Conservation (phyloP, 108 stramenopile genomes). For the Licmophora abbreviata region DNA sequence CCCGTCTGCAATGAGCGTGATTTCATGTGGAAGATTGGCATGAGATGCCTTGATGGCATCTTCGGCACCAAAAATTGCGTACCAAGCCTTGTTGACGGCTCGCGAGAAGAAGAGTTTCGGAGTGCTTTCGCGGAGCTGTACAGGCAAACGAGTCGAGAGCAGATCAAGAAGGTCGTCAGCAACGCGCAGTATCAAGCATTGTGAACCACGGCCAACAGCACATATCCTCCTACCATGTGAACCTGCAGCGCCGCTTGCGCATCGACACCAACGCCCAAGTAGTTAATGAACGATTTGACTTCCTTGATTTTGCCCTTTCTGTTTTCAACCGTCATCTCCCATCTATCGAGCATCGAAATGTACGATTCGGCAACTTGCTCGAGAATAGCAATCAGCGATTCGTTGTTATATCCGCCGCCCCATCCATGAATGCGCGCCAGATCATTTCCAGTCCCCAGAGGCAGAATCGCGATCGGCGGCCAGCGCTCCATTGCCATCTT, state of each 20-base stretch:
- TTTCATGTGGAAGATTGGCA: conserved; percentile 62
- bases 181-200: neutral
- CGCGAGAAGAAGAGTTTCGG: conserved; percentile 84
- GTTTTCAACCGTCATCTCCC: conserved; percentile 61
- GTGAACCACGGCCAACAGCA: neutral
- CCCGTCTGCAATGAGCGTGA: conserved; percentile 78
- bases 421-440: conserved; percentile 74
- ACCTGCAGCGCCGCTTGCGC: conserved; percentile 83
- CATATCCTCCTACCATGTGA: conserved; percentile 42
- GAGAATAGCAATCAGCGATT: conserved; percentile 61
- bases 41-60: conserved; percentile 70
- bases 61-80: conserved; percentile 82
- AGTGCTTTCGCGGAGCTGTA: conserved; percentile 60
- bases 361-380: conserved; percentile 72
- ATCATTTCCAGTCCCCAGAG: conserved; percentile 90
- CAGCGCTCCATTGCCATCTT: conserved; percentile 64
- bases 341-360: conserved; percentile 71
- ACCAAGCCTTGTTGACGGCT: conserved; percentile 85
- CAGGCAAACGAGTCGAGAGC: conserved; percentile 15
- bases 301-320: conserved; percentile 34
- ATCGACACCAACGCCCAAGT: conserved; percentile 87
- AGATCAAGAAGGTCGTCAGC: neutral
- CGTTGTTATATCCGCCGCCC: conserved; percentile 85
- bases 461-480: conserved; percentile 87
- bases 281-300: conserved; percentile 75